Evolutionary conservation across 2,329 filamentous ascomycete species (phyloP), one percentile per base, ranked within the genome.

Genomic region (Scopulariopsis brevicaulis): DNA sequence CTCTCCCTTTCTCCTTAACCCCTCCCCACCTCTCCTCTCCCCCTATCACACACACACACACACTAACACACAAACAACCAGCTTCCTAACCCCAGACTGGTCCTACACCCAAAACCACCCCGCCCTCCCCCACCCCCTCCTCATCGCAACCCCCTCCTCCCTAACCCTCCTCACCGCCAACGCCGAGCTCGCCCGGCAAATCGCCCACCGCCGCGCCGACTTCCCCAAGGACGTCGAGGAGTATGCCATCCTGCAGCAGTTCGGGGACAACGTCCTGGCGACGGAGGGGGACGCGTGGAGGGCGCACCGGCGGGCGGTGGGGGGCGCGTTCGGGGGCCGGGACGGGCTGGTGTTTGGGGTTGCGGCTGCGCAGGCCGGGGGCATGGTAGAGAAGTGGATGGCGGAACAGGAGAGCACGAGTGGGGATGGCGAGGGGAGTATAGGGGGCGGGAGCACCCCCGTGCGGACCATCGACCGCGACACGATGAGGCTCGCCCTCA

Each of bases 311-410:
- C 90, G 87, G 70, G 79, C 85, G 51, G 86, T 84, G 0, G 81
- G 84, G 32, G 83, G 87, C 0, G 82, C 82, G 4, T 92, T 93
- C 69, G 89, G 86, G 59, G 89, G 93, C 72, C 84, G 80, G 71
- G 92, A 90, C 68, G 85, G 78, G 15, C 68, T 88, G 28, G 83
- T 88, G 1, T 89, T 85, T 69, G 72, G 71, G 10, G 84, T 89
- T 66, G 77, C 80, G 1, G 73, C 87, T 24, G 62, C 65, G 11
- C 87, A 92, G 71, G 80, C 86, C 0, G 72, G 79, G 60, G 77
- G 78, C 14, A 79, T 89, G 79, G 65, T 88, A 34, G 67, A 70
- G 40, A 74, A 76, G 54, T 89, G 85, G 83, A 70, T 79, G 5
- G 74, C 72, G 0, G 64, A 69, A 4, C 68, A 73, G 37, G 70